These are phyloP conservation scores for Xylogone sp. DNA, from an alignment of 2,329 filamentous ascomycete genomes.

Conservation along the genomic window DNA sequence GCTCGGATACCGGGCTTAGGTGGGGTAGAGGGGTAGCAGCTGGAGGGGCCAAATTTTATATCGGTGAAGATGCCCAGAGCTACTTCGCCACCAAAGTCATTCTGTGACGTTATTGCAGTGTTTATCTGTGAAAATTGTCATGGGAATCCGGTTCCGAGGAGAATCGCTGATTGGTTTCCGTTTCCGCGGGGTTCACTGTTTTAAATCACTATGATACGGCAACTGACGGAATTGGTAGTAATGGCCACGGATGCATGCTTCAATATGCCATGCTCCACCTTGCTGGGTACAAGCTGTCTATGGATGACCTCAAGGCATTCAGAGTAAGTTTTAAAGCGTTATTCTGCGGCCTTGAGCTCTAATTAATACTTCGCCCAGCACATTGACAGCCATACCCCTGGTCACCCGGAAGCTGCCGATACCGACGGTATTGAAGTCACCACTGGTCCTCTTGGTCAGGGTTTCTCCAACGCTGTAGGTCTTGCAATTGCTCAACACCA, in stretches of 20 bases:
- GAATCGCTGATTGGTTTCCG: too few relatives aligned
- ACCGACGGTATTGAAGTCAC: constrained; percentile 97
- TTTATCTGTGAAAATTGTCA: neutral
- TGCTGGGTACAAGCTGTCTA: constrained; percentile 80
- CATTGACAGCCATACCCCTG: constrained; percentile 76
- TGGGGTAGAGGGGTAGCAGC: neutral
- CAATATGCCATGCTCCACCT: constrained; percentile 98
- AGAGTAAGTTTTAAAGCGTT: constrained; percentile 59
- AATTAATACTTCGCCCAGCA: constrained; percentile 32
- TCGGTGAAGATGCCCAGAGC: neutral
- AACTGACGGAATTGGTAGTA: constrained; percentile 49
- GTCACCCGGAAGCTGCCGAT: constrained; percentile 95
- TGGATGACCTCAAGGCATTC: constrained; percentile 96
- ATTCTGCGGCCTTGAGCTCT: constrained; percentile 2
- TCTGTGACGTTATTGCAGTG: neutral
- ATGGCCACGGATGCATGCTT: constrained; percentile 99
- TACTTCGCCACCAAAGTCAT: neutral
- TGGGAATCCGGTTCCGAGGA: neutral
- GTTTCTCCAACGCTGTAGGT: constrained; percentile 96
- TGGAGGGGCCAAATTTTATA: neutral
- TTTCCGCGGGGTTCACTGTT: neutral
- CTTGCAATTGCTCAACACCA: constrained; percentile 95
- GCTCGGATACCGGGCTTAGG: neutral
- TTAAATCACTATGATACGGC: neutral
- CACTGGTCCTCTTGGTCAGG: constrained; percentile 95